Evolutionary conservation across 2,329 filamentous ascomycete genomes (phyloP), one percentile per base, ranked within the genome.

Genomic region (Diaporthe citri): DNA sequence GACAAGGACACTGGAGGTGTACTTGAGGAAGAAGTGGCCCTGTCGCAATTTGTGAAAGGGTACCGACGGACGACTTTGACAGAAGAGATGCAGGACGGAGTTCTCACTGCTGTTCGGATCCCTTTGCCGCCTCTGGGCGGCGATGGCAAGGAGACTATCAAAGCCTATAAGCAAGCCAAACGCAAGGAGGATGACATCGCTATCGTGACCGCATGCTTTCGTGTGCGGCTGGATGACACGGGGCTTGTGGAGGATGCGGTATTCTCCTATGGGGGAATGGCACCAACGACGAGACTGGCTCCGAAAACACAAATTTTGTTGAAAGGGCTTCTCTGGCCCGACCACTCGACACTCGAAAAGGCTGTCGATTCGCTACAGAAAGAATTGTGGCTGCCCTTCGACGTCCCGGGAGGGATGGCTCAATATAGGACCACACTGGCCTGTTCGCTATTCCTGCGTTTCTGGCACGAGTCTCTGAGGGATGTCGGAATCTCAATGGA

Each of bases 121-220:
- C 97, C 97, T 0, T 85, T 94, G 5, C 93, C 94, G 0, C 88
- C 88, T 7, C 88, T 91, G 3, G 4, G 6, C 72, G 93, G 93
- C 79, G 3, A 52, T 1, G 62, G 46, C 5, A 93, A 94, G 3
- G 97, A 98, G 82, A 95, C 93, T 81, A 93, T 98, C 82, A 90
- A 94, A 57, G 93, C 96, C 0, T 98, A 98, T 84, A 99, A 99
- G 84, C 96, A 98, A 83, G 92, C 97, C 0, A 99, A 99, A 86
- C 88, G 97, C 77, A 98, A 98, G 82, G 97, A 99, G 80, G 97
- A 99, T 80, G 97, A 99, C 81, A 98, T 99, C 81, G 97, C 97
- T 2, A 98, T 99, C 79, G 97, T 98, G 36, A 98, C 97, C 64
- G 92, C 94, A 39, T 95, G 96, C 2, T 84, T 98, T 73, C 91